Base-by-base conservation (phyloP, 805 yeast genomes). In the Pichia membranifaciens region DNA sequence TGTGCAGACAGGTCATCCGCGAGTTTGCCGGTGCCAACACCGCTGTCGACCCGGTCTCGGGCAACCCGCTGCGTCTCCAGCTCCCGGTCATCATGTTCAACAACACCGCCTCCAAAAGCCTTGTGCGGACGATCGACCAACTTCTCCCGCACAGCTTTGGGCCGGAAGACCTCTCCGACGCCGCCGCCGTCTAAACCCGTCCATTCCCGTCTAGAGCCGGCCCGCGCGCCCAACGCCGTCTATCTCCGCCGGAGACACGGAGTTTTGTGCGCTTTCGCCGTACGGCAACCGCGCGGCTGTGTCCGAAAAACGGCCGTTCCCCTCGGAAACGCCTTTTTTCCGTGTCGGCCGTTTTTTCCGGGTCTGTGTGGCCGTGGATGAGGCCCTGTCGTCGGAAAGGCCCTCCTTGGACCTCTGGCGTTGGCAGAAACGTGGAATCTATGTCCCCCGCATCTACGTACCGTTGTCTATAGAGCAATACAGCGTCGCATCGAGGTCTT, bases 1-100 rank as follows among this genome's bases (percentile, higher is more conserved):
- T 93, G 33, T 91, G 99, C 59, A 73, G 99, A 45, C 99, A 91
- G 65, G 78, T 84, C 47, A 79, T 91, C 29, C 72, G 96, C 34
- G 99, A 91, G 63, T 91, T 90, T 63, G 77, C 47, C 9, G 37
- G 28, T 17, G 25, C 32, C 9, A 47, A 42, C 18, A 10, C 15
- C 7, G 16, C 17, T 12, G 45, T 16, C 23, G 38, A 31, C n/a
- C n/a, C n/a, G n/a, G n/a, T n/a, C n/a, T n/a, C n/a, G n/a, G n/a
- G n/a, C n/a, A n/a, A n/a, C n/a, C n/a, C n/a, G n/a, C n/a, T n/a
- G n/a, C n/a, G n/a, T n/a, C 23, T 47, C 3, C 50, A 47, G 15
- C 13, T 47, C 8, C 50, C 50, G 8, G 32, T 47, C 10, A 31
- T 47, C 2, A 47, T 47, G 50, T 47, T 47, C 18, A 43, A 47